Evolutionary conservation across 495 filamentous ascomycete genomes (phyloP).

Genomic region (Aspergillus homomorphus): DNA sequence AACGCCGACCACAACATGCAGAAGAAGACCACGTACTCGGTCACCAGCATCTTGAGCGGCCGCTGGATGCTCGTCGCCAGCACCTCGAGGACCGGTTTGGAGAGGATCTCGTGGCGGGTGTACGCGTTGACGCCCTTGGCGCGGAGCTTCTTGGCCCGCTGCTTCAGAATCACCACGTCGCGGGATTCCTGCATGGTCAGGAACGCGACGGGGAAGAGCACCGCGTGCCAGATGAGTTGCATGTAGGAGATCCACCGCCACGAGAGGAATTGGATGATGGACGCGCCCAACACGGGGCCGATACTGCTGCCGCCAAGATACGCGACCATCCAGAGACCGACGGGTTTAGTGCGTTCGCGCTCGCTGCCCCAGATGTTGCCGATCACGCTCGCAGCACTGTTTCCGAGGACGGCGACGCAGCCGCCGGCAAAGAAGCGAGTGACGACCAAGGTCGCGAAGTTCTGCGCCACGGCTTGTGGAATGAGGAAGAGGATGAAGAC

Average conservation of each 20-base stretch:
- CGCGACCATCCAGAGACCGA: constrained; percentile 43
- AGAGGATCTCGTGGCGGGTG: constrained; percentile 38
- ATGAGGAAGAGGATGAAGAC: constrained; percentile 21
- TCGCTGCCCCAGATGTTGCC: constrained; percentile 48
- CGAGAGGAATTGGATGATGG: constrained; percentile 35
- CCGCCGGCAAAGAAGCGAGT: constrained; percentile 23
- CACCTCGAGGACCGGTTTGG: constrained; percentile 19
- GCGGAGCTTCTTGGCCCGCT: constrained; percentile 32
- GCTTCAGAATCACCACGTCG: constrained; percentile 36
- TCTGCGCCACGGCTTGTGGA: constrained; percentile 22
- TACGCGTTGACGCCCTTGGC: constrained; percentile 29
- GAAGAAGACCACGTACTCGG: constrained; percentile 52
- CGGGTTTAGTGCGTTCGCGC: constrained; percentile 38
- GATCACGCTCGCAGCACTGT: constrained; percentile 44
- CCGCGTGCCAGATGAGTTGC: constrained; percentile 45
- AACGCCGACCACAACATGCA: constrained; percentile 52
- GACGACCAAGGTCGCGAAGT: constrained; percentile 22
- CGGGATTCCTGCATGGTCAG: constrained; percentile 44
- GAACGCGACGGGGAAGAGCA: constrained; percentile 37
- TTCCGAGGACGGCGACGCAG: constrained; percentile 43
- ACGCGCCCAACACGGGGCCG: constrained; percentile 47
- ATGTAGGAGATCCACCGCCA: constrained; percentile 53
- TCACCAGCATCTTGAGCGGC: constrained; percentile 46
- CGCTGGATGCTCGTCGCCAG: constrained; percentile 31
- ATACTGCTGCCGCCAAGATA: constrained; percentile 44